phyloP scores from a whole-genome alignment of 805 yeast genomes.

The Debaryomyces castellii region DNA sequence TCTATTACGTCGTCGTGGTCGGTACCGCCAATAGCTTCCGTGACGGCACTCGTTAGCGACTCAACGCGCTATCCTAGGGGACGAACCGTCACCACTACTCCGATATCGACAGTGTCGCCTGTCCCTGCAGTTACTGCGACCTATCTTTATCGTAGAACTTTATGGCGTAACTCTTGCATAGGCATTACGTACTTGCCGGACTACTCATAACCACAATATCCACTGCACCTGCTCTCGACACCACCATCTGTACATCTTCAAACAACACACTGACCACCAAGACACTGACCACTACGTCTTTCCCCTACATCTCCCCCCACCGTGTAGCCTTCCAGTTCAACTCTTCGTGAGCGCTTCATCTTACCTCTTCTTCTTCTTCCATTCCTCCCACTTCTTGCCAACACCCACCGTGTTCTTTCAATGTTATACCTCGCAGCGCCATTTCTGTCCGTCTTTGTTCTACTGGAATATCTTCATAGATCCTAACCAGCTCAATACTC shows the following conservation, averaged over 20 bases:
- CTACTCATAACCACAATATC: neutral
- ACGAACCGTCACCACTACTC: neutral
- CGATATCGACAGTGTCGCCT: neutral
- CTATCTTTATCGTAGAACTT: neutral
- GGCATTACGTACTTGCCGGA: neutral
- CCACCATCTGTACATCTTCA: too few relatives aligned
- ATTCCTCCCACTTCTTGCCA: neutral
- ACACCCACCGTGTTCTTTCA: neutral
- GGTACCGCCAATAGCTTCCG: too few relatives aligned
- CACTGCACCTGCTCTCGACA: too few relatives aligned
- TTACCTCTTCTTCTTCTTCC: too few relatives aligned
- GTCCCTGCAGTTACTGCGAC: neutral
- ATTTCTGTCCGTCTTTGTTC: neutral
- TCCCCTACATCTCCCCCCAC: too few relatives aligned
- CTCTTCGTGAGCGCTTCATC: too few relatives aligned
- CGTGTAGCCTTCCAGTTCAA: too few relatives aligned
- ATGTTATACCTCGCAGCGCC: neutral
- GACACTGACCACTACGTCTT: too few relatives aligned
- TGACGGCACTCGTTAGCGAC: too few relatives aligned
- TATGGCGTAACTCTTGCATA: neutral
- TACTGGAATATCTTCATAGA: neutral
- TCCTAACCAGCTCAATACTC: constrained; percentile 3
- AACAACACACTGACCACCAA: too few relatives aligned
- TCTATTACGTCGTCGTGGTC: neutral
- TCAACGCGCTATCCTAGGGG: neutral